phyloP scores from a whole-genome alignment of 805 yeast species.

The Teunomyces panamensis region DNA sequence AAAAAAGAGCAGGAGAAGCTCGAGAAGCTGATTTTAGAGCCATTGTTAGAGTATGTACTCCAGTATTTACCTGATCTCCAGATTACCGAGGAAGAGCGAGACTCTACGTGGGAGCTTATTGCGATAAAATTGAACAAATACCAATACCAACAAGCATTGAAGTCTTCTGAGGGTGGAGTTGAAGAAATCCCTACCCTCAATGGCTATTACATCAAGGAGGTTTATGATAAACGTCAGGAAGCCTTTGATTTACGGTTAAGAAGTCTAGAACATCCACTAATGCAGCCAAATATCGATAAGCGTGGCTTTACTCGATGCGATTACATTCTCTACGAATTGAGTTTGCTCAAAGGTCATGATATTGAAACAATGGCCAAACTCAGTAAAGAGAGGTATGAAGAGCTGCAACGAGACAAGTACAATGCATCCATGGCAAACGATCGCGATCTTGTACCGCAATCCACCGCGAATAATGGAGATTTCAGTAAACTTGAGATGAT shows the following conservation, averaged over 20 bases:
- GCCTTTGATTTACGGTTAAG: conserved; percentile 10
- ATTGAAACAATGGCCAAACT: conserved; percentile 21
- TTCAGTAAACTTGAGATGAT: conserved; percentile 14
- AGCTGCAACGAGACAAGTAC: conserved; percentile 7
- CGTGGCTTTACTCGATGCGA: conserved; percentile 5
- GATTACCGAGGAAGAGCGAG: conserved; percentile 17
- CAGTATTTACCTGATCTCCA: conserved; percentile 33
- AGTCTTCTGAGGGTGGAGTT: conserved; percentile 8
- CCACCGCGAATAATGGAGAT: conserved; percentile 14
- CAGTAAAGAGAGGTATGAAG: conserved; percentile 19
- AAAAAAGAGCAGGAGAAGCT: conserved; percentile 23
- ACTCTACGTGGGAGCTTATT: conserved; percentile 32
- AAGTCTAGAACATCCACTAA: neutral
- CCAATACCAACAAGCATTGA: conserved; percentile 14
- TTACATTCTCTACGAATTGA: conserved; percentile 20
- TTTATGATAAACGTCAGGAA: conserved; percentile 15
- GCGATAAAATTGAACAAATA: conserved; percentile 30
- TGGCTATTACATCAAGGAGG: conserved; percentile 23
- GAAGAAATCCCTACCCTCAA: conserved; percentile 25
- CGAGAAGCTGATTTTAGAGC: conserved; percentile 20
- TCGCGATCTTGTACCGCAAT: conserved; percentile 5
- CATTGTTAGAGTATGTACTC: conserved; percentile 26
- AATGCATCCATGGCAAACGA: conserved; percentile 1
- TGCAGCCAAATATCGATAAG: neutral
- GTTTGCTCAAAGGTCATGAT: conserved; percentile 17